Evolutionary conservation across 192 early-diverging fungal species (phyloP), one percentile per base, ranked within the genome.

Genomic region (Dimargaris verticillata): DNA sequence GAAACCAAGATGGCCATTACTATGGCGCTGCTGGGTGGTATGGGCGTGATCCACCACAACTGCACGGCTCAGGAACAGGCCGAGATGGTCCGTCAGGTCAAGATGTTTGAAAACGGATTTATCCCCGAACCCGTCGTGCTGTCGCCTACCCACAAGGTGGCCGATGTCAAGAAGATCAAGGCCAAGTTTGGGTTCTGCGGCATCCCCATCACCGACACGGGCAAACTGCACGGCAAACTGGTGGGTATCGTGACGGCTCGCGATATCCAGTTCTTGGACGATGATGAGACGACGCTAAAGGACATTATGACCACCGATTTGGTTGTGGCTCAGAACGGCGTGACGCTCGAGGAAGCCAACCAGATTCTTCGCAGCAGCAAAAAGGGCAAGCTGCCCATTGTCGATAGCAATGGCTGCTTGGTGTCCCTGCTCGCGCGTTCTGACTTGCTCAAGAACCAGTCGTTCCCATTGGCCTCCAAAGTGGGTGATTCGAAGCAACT

Each of bases 21-120:
- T 63, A 93, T 98, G 89, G 93, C 93, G 72, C 75, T 91, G 53
- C 69, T 89, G 51, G 95, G 95, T 61, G 95, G 95, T 20, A 78
- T 98, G 62, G 95, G 95, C 68, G 88, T 98, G 50, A 89, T 98
- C 69, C 95, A 98, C 76, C 82, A 95, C 83, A 98, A 98, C 80
- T 98, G 93, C 74, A 80, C 86, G 25, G 76, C 92, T 48, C 88
- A 89, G 46, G 90, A 93, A 74, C 95, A 98, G 80, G 90, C 91
- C 13, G 87, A 89, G 11, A 98, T 98, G 95, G 95, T 98, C 43
- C 82, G 90, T 65, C 88, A 89, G 69, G 95, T 98, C 70, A 95
- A 91, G 78, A 91, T 84, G 71, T 98, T 90, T 66, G 95, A 98
- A 69, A 98, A 98, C 77, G 95, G 95, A 13, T 98, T 98, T 70